phyloP scores from a whole-genome alignment of 169 alveolate species.

The Eimeria acervulina region DNA sequence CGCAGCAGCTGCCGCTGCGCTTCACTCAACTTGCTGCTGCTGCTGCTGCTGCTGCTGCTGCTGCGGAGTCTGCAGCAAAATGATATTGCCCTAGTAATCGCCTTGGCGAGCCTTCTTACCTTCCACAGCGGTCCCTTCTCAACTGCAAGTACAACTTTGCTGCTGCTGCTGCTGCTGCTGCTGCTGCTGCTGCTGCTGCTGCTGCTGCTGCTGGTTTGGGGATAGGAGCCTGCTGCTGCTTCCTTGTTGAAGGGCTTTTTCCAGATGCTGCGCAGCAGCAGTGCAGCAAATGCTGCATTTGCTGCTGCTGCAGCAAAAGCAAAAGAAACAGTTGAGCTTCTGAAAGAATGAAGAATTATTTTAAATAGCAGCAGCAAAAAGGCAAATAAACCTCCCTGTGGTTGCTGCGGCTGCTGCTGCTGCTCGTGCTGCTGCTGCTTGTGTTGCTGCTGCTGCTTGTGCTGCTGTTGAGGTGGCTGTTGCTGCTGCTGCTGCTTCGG shows the following conservation, averaged over 20 bases:
- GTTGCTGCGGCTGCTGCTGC: not conserved
- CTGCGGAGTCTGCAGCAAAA: conserved; percentile 17
- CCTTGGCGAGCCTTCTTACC: not conserved
- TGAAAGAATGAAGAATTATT: not conserved
- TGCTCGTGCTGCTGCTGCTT: too few relatives aligned
- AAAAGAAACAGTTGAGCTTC: not conserved
- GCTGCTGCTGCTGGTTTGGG: too few relatives aligned
- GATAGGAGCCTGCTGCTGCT: not conserved
- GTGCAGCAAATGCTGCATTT: too few relatives aligned
- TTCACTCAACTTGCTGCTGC: conserved; percentile 22
- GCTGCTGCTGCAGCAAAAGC: too few relatives aligned
- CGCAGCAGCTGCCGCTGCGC: too few relatives aligned
- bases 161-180: conserved; percentile 29
- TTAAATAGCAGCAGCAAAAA: not conserved
- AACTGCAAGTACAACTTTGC: not conserved
- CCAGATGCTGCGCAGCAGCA: conserved; percentile 21
- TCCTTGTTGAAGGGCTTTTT: not conserved
- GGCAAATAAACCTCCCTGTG: not conserved
- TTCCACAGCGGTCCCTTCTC: not conserved
- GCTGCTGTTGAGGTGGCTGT: not conserved
- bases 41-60: not conserved
- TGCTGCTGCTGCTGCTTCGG: not conserved
- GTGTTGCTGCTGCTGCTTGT: too few relatives aligned
- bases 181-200: not conserved
- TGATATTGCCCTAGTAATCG: not conserved